phyloP scores from a whole-genome alignment of 495 filamentous ascomycete genomes.

The Hypoxylon subgilvum region DNA sequence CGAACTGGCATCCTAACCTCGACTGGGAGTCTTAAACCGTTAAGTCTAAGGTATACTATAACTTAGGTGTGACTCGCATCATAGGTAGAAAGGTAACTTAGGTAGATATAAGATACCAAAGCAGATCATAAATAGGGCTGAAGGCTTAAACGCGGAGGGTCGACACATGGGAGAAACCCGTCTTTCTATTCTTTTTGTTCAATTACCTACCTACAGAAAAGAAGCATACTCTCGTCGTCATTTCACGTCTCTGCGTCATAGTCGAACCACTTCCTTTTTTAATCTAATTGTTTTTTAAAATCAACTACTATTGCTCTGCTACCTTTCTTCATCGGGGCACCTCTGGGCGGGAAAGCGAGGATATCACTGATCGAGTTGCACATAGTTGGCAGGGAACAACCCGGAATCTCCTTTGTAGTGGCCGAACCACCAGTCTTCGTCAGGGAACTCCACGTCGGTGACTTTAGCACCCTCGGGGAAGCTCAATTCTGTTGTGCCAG shows the following conservation, averaged over 20 bases:
- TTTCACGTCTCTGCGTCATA: conserved; percentile 4
- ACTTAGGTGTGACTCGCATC: too few species aligned
- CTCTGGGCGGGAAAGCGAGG: not conserved
- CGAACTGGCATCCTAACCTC: too few species aligned
- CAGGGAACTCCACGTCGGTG: conserved; percentile 79
- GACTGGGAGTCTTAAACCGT: too few species aligned
- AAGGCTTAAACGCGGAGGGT: conserved; percentile 18
- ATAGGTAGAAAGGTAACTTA: too few species aligned
- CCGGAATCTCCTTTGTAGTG: conserved; percentile 78
- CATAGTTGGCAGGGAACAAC: conserved; percentile 91
- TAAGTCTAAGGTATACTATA: too few species aligned
- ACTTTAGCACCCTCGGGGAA: conserved; percentile 91
- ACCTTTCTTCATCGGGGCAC: conserved; percentile 1
- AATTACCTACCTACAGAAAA: conserved; percentile 20
- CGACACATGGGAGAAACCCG: not conserved
- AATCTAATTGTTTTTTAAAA: conserved; percentile 24
- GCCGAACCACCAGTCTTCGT: conserved; percentile 98
- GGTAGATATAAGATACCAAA: conserved; percentile 20
- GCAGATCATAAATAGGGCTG: conserved; percentile 35
- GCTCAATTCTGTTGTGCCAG: conserved; percentile 65
- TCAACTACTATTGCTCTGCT: conserved; percentile 9
- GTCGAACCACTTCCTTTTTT: conserved; percentile 2
- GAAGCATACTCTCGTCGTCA: conserved; percentile 18
- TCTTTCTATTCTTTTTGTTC: conserved; percentile 14
- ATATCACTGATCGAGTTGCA: conserved; percentile 65